These are phyloP conservation scores for Mycena galericulata DNA, from an alignment of 768 basidiomycete genomes.

Conservation along the genomic window DNA sequence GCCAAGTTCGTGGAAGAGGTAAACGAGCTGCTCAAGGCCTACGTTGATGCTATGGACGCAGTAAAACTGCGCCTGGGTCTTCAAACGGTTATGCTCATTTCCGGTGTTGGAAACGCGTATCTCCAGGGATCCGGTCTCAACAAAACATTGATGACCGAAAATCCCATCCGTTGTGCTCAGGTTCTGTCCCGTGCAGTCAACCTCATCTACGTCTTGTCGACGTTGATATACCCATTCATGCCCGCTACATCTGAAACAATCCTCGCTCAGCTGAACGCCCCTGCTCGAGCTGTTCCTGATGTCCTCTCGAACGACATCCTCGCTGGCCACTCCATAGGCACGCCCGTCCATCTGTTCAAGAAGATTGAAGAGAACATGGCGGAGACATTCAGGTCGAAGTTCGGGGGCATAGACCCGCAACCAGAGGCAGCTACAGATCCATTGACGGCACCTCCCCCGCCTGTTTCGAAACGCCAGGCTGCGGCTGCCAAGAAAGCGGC, in stretches of 20 bases:
- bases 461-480: slow-evolving; percentile 70
- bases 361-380: slow-evolving; percentile 93
- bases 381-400: slow-evolving; percentile 83
- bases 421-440: slow-evolving; percentile 53
- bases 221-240: slow-evolving; percentile 95
- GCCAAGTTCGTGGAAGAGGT: slow-evolving; percentile 83
- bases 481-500: slow-evolving; percentile 61
- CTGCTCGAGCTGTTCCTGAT: slow-evolving; percentile 82
- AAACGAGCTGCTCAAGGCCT: slow-evolving; percentile 83
- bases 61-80: slow-evolving; percentile 92
- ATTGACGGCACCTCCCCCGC: slow-evolving; percentile 55
- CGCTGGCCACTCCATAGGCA: slow-evolving; percentile 86
- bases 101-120: slow-evolving; percentile 90
- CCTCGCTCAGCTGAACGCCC: slow-evolving; percentile 89
- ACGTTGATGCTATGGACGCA: slow-evolving; percentile 88
- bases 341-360: slow-evolving; percentile 92
- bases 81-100: slow-evolving; percentile 90
- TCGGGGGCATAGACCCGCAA: slow-evolving; percentile 71
- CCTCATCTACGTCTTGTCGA: slow-evolving; percentile 91
- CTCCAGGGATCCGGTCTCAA: slow-evolving; percentile 93
- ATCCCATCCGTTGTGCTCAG: slow-evolving; percentile 89
- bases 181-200: slow-evolving; percentile 93
- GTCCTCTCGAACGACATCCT: slow-evolving; percentile 85
- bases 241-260: slow-evolving; percentile 88
- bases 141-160: slow-evolving; percentile 86